Evolutionary conservation across 2,329 filamentous ascomycete species (phyloP).

Genomic region (Aureobasidium namibiae): DNA sequence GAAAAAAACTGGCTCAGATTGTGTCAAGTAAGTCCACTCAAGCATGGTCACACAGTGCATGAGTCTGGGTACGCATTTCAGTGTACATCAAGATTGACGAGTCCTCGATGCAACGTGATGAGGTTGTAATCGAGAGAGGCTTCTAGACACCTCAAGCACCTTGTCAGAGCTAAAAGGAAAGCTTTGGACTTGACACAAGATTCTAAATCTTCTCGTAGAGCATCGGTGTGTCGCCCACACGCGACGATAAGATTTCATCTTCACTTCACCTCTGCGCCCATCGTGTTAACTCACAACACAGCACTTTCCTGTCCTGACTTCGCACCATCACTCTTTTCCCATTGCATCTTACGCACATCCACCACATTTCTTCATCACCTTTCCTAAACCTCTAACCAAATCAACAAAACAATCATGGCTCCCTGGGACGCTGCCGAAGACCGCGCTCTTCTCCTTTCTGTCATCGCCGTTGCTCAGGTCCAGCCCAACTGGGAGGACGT

Average conservation of each 20-base stretch:
- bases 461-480: neutral
- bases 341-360: neutral
- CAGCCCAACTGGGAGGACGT: conserved; percentile 1
- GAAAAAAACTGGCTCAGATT: too few relatives aligned
- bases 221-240: neutral
- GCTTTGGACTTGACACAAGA: neutral
- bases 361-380: neutral
- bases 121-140: neutral
- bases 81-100: neutral
- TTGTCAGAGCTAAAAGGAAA: neutral
- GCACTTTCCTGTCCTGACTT: neutral
- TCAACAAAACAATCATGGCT: neutral
- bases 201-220: neutral
- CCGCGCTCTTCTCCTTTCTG: neutral
- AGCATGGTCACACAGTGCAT: too few relatives aligned
- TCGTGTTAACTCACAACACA: neutral
- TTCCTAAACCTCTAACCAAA: neutral
- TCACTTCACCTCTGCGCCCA: neutral
- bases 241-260: neutral
- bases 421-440: neutral
- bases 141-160: too few relatives aligned
- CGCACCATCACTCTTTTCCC: neutral
- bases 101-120: neutral
- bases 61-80: too few relatives aligned
- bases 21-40: too few relatives aligned